Evolutionary conservation across 768 basidiomycete genomes (phyloP).

Genomic region (Tricholoma terreum): DNA sequence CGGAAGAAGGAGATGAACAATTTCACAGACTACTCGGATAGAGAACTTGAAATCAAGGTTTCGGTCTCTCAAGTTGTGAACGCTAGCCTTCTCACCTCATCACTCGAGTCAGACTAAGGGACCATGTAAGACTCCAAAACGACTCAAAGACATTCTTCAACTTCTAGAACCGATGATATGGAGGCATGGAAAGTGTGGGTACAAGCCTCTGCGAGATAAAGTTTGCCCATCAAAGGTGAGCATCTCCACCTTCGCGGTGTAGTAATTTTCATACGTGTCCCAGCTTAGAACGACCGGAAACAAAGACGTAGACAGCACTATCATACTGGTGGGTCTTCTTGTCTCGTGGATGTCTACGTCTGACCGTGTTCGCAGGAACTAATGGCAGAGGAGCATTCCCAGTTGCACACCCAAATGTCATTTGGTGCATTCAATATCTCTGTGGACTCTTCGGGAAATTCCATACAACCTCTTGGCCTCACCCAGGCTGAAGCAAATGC

Average conservation of each 20-base stretch:
- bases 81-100: not conserved
- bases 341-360: not conserved
- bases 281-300: slow-evolving; percentile 40
- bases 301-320: slow-evolving; percentile 50
- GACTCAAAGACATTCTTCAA: slow-evolving; percentile 54
- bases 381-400: slow-evolving; percentile 65
- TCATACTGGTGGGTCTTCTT: slow-evolving; percentile 53
- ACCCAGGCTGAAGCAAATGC: slow-evolving; percentile 46
- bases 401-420: slow-evolving; percentile 52
- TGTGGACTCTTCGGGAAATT: slow-evolving; percentile 49
- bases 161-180: slow-evolving; percentile 61
- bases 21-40: slow-evolving; percentile 53
- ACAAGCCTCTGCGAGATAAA: slow-evolving; percentile 58
- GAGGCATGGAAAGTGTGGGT: slow-evolving; percentile 68
- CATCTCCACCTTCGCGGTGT: not conserved
- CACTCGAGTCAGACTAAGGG: slow-evolving; percentile 33
- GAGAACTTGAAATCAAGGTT: slow-evolving; percentile 73
- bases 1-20: slow-evolving; percentile 27
- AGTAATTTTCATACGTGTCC: not conserved
- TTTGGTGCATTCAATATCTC: slow-evolving; percentile 38
- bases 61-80: slow-evolving; percentile 3
- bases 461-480: slow-evolving; percentile 41
- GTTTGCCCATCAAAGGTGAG: slow-evolving; percentile 80
- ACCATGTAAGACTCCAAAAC: slow-evolving; percentile 66
- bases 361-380: slow-evolving; percentile 50